phyloP scores from a whole-genome alignment of 139 green algal genomes.

The Astrephomene gubernaculifera region DNA sequence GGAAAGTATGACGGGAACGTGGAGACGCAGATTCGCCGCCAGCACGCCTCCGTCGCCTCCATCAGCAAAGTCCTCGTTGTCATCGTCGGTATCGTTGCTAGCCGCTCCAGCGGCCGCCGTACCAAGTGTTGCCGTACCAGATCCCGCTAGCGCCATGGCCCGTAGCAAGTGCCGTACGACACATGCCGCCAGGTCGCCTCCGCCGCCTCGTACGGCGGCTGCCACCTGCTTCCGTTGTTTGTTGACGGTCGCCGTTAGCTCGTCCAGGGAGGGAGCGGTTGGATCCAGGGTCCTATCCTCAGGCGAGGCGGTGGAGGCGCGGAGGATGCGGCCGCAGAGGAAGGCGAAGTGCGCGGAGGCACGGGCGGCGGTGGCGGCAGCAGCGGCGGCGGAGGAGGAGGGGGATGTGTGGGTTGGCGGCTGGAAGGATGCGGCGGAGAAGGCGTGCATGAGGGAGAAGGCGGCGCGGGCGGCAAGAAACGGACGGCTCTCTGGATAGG shows the following conservation, averaged over 20 bases:
- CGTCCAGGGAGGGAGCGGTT: not conserved
- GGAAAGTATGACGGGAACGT: constrained; percentile 15
- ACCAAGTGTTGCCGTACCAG: no score
- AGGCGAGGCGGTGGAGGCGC: not conserved
- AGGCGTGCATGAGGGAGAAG: not conserved
- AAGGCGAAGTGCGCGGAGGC: constrained; percentile 29
- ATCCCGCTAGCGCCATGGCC: constrained; percentile 32
- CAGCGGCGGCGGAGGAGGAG: not conserved
- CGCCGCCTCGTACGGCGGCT: not conserved
- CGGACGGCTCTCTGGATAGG: not conserved
- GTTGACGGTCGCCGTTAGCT: not conserved
- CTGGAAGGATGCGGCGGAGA: not conserved
- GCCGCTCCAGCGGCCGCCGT: not conserved
- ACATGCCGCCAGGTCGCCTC: constrained; percentile 12
- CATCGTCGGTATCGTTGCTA: no score
- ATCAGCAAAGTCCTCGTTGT: not conserved
- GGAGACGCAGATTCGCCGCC: constrained; percentile 7
- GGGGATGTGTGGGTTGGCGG: not conserved
- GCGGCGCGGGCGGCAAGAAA: not conserved
- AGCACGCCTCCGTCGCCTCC: not conserved
- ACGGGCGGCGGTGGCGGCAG: constrained; percentile 1
- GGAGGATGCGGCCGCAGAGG: constrained; percentile 6
- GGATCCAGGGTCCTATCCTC: not conserved
- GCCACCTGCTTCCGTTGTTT: not conserved
- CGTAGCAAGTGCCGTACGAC: constrained; percentile 34